Base-by-base conservation (phyloP, 2,329 filamentous ascomycete genomes). In the Stachybotrys echinatus region DNA sequence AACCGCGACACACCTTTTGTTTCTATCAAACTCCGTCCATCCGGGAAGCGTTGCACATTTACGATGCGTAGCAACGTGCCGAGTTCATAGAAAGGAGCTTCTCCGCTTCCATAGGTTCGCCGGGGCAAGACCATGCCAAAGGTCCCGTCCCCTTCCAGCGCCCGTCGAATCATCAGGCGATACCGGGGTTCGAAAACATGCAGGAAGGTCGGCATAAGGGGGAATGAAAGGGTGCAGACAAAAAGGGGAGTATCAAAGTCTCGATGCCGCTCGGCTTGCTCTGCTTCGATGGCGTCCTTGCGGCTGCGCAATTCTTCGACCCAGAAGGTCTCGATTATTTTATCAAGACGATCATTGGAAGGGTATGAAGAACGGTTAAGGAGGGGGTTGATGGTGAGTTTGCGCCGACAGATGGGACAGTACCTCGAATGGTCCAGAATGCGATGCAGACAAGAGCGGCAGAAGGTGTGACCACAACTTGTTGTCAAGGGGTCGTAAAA, bases 111-210 rank as follows among this genome's bases (percentile, higher is more conserved):
- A 70, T 73, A 50, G 55, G 65, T 45, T 70, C 80, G 72, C 56
- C 85, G 88, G 54, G 84, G 84, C 61, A 89, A 78, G 18, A 95
- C 79, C 88, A 96, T 95, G 21, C 92, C 92, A 61, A 96, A 96
- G 21, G 83, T 88, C 14, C 81, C 75, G 52, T 87, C 81, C 0
- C 84, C 83, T 54, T 91, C 86, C 48, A 95, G 73, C 0, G 83
- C 87, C 34, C 90, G 81, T 44, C 87, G 80, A 37, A 96, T 86
- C 89, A 96, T 94, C n/a, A 94, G 75, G 7, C 89, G 83, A 64
- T 96, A 96, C 6, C 88, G 80, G n/a, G 89, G 88, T 65, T 96
- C 92, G 62, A 95, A 96, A n/a, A 96, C 81, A 59, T 95, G 88
- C 3, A 96, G 73, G 57, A 94, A 94, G 0, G 89, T 92, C 0